Conservation (phyloP, 306 rosid species). For the Vigna angularis region DNA sequence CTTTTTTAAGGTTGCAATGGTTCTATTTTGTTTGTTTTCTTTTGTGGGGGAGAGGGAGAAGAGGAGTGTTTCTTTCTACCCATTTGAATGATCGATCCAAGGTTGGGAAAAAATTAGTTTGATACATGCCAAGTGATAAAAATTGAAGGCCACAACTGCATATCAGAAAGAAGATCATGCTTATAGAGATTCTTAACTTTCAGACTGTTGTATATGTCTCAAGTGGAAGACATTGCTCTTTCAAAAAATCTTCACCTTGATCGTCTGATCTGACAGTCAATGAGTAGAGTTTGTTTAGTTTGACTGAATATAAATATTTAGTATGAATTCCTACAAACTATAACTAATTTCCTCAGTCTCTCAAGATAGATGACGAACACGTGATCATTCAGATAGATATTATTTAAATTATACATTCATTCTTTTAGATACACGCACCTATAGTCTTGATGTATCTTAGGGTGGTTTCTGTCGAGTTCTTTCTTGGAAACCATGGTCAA, state of each 20-base stretch:
- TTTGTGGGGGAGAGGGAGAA: background rate
- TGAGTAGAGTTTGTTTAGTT: conserved; percentile 37
- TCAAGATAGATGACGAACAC: conserved; percentile 25
- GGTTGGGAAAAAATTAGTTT: conserved; percentile 10
- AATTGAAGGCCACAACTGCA: background rate
- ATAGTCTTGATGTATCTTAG: conserved; percentile 28
- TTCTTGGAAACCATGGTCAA: conserved; percentile 36
- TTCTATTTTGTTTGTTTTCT: conserved; percentile 16
- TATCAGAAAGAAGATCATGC: background rate
- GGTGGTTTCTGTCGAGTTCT: conserved; percentile 31
- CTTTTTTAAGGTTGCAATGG: conserved; percentile 22
- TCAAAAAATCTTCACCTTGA: background rate
- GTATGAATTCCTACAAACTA: background rate
- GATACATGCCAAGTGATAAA: background rate
- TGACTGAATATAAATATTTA: conserved; percentile 31
- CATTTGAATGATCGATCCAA: conserved; percentile 38
- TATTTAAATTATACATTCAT: conserved; percentile 25
- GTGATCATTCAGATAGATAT: conserved; percentile 30
- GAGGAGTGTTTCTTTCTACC: background rate
- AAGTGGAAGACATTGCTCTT: conserved; percentile 24
- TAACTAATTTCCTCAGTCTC: conserved; percentile 8
- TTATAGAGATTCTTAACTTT: conserved; percentile 6
- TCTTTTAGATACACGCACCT: conserved; percentile 34
- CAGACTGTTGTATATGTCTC: conserved; percentile 24
- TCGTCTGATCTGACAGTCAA: conserved; percentile 11